These are phyloP conservation scores for Xylaria sp. DNA, from an alignment of 2,329 filamentous ascomycete species.

Conservation along the genomic window DNA sequence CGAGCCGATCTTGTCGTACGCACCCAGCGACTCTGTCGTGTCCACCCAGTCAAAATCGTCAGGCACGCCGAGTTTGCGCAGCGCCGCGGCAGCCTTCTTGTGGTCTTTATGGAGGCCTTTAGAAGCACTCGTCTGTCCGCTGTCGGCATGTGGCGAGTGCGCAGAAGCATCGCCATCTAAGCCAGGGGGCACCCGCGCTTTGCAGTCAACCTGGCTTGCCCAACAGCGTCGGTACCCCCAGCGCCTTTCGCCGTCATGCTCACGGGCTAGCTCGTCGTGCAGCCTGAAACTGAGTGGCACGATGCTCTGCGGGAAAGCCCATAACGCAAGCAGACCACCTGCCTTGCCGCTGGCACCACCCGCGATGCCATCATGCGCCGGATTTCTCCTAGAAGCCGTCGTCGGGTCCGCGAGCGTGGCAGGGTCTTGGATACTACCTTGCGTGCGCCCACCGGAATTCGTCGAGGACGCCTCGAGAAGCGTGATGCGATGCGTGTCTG, in stretches of 20 bases:
- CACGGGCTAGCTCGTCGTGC: constrained; percentile 74
- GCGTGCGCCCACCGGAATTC: constrained; percentile 49
- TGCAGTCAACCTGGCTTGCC: constrained; percentile 49
- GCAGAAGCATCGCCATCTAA: constrained; percentile 15
- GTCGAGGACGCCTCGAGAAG: constrained; percentile 74
- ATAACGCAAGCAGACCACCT: constrained; percentile 76
- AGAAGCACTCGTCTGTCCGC: constrained; percentile 13
- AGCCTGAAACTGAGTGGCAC: constrained; percentile 76
- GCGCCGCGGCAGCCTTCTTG: constrained; percentile 43
- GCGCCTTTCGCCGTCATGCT: constrained; percentile 71
- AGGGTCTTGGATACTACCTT: constrained; percentile 48
- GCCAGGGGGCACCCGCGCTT: constrained; percentile 45
- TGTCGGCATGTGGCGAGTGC: background rate
- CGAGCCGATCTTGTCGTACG: constrained; percentile 55
- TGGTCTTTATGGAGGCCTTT: constrained; percentile 49
- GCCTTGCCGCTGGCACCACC: constrained; percentile 82
- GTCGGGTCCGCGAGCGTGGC: constrained; percentile 46
- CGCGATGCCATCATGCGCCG: constrained; percentile 64
- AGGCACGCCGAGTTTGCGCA: constrained; percentile 51
- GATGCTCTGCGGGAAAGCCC: constrained; percentile 77
- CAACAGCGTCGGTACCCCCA: constrained; percentile 74
- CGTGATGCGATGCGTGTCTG: constrained; percentile 72
- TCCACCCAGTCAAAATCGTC: constrained; percentile 78
- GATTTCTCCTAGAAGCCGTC: constrained; percentile 43
- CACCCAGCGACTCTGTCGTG: constrained; percentile 57